Conservation (phyloP, 108 stramenopile genomes). For the Seminavis robusta region DNA sequence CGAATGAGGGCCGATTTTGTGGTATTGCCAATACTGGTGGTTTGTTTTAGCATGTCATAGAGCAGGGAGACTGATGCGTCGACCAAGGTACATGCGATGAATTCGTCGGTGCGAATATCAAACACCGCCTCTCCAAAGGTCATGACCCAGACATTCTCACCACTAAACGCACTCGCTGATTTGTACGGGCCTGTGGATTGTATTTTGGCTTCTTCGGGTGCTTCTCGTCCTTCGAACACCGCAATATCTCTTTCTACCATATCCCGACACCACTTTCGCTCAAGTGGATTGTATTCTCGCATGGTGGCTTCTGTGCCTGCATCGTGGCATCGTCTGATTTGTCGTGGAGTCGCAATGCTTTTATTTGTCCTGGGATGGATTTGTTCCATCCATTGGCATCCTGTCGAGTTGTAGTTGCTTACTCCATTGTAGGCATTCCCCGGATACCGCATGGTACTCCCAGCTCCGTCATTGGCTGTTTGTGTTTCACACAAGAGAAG, state of each 20-base stretch:
- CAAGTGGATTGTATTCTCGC: conserved; percentile 43
- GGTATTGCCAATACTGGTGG: too few species aligned
- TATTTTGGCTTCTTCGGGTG: conserved; percentile 20
- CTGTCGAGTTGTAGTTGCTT: conserved; percentile 30
- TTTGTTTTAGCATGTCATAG: too few species aligned
- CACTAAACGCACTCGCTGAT: too few species aligned
- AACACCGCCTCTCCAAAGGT: too few species aligned
- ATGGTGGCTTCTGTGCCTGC: conserved; percentile 17
- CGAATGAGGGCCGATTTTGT: too few species aligned
- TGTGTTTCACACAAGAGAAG: too few species aligned
- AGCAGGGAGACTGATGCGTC: too few species aligned
- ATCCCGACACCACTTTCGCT: conserved; percentile 45
- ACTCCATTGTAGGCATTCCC: neutral
- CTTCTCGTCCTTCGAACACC: too few species aligned
- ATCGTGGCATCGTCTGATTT: conserved; percentile 33
- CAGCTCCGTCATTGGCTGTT: conserved; percentile 50
- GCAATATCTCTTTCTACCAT: too few species aligned
- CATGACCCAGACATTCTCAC: too few species aligned
- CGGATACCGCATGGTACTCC: conserved; percentile 35
- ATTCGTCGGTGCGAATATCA: too few species aligned
- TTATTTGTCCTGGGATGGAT: conserved; percentile 28
- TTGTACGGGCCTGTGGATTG: conserved; percentile 17
- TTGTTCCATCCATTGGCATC: conserved; percentile 52
- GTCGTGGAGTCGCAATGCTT: conserved; percentile 38
- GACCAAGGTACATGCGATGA: too few species aligned